phyloP scores from a whole-genome alignment of 2,329 filamentous ascomycete species.

The Daldinia sp. region DNA sequence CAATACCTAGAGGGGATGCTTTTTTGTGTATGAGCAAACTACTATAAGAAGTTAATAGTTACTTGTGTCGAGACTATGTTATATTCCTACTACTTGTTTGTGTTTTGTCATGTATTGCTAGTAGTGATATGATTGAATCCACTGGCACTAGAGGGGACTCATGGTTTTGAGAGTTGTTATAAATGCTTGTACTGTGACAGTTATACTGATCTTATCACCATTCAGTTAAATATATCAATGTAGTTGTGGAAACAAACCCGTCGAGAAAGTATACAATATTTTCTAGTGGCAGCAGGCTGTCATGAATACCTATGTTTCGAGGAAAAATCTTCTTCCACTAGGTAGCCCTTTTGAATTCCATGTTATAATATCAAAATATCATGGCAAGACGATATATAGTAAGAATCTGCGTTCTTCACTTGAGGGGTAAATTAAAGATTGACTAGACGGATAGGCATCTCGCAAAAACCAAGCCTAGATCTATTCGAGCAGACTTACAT shows the following conservation, averaged over 20 bases:
- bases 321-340: no score
- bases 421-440: not conserved
- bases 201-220: not conserved
- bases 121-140: not conserved
- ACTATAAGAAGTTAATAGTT: not conserved
- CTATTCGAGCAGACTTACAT: not conserved
- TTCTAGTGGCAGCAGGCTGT: not conserved
- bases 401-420: not conserved
- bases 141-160: not conserved
- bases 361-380: no score
- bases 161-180: not conserved
- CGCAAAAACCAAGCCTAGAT: not conserved
- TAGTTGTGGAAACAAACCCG: no score
- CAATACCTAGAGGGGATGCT: no score
- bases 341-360: no score
- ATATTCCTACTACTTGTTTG: not conserved
- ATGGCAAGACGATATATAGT: no score
- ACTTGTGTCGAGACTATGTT: not conserved
- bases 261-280: not conserved
- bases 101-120: not conserved
- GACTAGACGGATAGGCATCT: not conserved
- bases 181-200: not conserved
- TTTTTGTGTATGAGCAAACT: not conserved
- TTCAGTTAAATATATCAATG: no score
- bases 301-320: no score